Conservation (phyloP, 306 rosid genomes). For the Vicia sativa region DNA sequence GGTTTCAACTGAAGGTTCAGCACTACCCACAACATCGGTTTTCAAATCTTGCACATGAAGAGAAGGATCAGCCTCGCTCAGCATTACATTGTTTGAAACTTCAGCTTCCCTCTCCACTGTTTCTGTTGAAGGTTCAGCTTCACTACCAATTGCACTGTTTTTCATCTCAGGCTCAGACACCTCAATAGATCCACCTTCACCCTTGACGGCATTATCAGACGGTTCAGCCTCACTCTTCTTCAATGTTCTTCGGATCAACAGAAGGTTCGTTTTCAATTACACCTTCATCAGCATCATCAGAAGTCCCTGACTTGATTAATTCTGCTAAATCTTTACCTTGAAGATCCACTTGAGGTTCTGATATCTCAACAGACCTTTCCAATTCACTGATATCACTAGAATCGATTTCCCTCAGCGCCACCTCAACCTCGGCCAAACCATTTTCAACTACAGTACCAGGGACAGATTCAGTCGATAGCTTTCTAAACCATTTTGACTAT, state of each 20-base stretch:
- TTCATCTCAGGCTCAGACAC: constrained; percentile 1
- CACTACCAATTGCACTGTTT: neutral
- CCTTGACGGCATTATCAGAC: neutral
- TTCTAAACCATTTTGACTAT: constrained; percentile 23
- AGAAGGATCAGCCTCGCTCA: constrained; percentile 12
- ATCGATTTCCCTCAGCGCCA: constrained; percentile 27
- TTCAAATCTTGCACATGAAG: neutral
- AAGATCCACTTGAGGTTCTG: constrained; percentile 38
- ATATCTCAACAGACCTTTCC: constrained; percentile 31
- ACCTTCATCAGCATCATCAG: neutral
- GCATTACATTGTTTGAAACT: neutral
- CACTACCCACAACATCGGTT: neutral
- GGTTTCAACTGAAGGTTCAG: constrained; percentile 9
- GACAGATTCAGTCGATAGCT: constrained; percentile 8
- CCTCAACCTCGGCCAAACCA: constrained; percentile 28
- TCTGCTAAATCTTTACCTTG: constrained; percentile 32
- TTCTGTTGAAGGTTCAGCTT: neutral
- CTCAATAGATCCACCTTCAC: neutral
- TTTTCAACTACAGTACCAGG: constrained; percentile 28
- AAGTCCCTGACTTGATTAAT: neutral
- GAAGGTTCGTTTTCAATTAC: constrained; percentile 11
- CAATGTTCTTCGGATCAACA: neutral
- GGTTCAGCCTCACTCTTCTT: constrained; percentile 9
- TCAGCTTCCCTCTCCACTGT: constrained; percentile 9
- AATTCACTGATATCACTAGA: constrained; percentile 27